Evolutionary conservation across 2,329 filamentous ascomycete genomes (phyloP), one percentile per base, ranked within the genome.

Genomic region (Fonsecaea multimorphosa): DNA sequence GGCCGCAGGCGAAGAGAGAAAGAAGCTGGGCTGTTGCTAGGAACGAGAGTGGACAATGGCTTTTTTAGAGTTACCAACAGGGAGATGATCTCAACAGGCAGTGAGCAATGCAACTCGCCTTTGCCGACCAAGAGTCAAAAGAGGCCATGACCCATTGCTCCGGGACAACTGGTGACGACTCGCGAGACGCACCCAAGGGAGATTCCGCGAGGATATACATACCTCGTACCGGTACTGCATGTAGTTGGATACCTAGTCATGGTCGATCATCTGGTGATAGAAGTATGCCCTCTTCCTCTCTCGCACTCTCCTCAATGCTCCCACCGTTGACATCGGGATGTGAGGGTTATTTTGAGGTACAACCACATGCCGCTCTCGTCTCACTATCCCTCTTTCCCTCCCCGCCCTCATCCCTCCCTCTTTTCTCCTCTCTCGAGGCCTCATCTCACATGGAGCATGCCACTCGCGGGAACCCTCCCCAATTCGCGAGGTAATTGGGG

Each of bases 381-480:
- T 49, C 19, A 49, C 38, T 40, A 34, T 34, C 32, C 29, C 29
- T 8, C 29, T 31, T 8, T 31, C 8, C 8, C 29, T 8, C 29
- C 32, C n/a, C 16, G 14, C 38, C 38, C 38, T 27, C 44, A 49
- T 49, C 22, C 22, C 22, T 12, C 22, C 16, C 44, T n/a, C 38
- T n/a, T 24, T 49, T 24, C 44, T 49, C 44, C 44, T 49, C 44
- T 12, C 8, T 27, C 44, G 44, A 49, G 44, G 16, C 22, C 19
- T 24, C 44, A 53, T 61, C 58, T 61, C 58, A 61, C 46, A 27
- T 61, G 58, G 34, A 49, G 27, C 56, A 58, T 58, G 56, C 56
- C 36, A 53, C 57, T 46, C 4, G 27, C 12, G 57, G 31, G 22
- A 16, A 27, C n/a, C 34, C 9, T 22, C 52, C 24, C 40, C 32